These are phyloP conservation scores for Pseudogymnoascus sp. DNA, from an alignment of 2,329 filamentous ascomycete genomes.

Conservation along the genomic window DNA sequence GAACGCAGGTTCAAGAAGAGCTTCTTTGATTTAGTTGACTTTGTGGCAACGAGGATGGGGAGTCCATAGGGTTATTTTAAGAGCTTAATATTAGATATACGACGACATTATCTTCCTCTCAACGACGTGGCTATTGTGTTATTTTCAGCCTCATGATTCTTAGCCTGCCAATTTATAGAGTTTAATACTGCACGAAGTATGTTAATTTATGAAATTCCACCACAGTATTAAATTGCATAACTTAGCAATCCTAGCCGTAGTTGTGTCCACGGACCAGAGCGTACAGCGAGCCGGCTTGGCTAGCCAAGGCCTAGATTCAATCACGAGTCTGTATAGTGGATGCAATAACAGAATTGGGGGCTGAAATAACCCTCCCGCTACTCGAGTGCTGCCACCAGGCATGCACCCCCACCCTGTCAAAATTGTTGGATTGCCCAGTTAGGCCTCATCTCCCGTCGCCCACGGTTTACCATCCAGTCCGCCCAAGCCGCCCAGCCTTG, in stretches of 20 bases:
- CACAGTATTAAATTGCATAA: neutral
- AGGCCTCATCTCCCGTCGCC: neutral
- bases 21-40: constrained; percentile 42
- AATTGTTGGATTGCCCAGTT: neutral
- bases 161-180: too few relatives aligned
- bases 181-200: too few relatives aligned
- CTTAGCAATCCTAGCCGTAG: too few relatives aligned
- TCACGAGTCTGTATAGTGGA: too few relatives aligned
- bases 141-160: too few relatives aligned
- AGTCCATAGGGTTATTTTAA: neutral
- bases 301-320: neutral
- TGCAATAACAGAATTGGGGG: too few relatives aligned
- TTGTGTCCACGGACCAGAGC: too few relatives aligned
- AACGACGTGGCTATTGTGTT: too few relatives aligned
- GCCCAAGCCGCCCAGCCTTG: neutral
- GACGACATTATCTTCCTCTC: neutral
- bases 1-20: constrained; percentile 40
- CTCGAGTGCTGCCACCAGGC: neutral
- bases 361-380: too few relatives aligned
- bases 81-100: neutral
- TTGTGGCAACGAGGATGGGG: constrained; percentile 27
- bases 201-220: neutral
- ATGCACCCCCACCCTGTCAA: neutral
- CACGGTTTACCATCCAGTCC: neutral
- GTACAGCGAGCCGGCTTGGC: too few relatives aligned